These are phyloP conservation scores for Pseudognaphalium luteoalbum DNA, from an alignment of 129 eudicot species.

Conservation along the genomic window DNA sequence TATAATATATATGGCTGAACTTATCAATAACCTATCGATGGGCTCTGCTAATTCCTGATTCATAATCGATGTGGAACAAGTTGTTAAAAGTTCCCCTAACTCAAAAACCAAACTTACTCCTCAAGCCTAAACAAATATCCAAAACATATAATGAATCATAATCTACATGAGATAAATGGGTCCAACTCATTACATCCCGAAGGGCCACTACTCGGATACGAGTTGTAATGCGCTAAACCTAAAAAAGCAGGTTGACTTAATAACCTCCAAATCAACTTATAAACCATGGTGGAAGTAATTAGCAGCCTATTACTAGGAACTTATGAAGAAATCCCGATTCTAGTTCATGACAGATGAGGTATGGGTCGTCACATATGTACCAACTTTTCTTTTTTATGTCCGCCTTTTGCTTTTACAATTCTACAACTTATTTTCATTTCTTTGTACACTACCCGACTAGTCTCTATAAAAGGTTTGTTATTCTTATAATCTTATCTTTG, in stretches of 20 bases:
- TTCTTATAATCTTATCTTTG: background rate
- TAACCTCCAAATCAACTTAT: background rate
- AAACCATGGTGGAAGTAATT: background rate
- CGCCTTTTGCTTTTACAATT: background rate
- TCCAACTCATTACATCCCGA: background rate
- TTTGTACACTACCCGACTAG: background rate
- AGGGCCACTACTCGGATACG: background rate
- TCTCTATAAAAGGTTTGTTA: slow-evolving; percentile 2
- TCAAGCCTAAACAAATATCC: background rate
- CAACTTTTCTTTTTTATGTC: background rate
- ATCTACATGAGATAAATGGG: background rate
- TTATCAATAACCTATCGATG: background rate
- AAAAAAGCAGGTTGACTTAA: background rate
- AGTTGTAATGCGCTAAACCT: background rate
- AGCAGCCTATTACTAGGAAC: background rate
- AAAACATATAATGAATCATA: background rate
- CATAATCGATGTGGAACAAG: background rate
- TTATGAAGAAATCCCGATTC: background rate
- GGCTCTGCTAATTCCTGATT: background rate
- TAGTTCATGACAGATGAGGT: background rate
- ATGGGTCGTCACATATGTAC: background rate
- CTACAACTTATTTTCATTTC: background rate
- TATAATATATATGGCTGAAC: background rate
- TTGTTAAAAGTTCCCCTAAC: background rate
- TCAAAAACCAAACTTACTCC: background rate